These are phyloP conservation scores for Penicillium cinerascens DNA, from an alignment of 495 filamentous ascomycete species.

Conservation along the genomic window DNA sequence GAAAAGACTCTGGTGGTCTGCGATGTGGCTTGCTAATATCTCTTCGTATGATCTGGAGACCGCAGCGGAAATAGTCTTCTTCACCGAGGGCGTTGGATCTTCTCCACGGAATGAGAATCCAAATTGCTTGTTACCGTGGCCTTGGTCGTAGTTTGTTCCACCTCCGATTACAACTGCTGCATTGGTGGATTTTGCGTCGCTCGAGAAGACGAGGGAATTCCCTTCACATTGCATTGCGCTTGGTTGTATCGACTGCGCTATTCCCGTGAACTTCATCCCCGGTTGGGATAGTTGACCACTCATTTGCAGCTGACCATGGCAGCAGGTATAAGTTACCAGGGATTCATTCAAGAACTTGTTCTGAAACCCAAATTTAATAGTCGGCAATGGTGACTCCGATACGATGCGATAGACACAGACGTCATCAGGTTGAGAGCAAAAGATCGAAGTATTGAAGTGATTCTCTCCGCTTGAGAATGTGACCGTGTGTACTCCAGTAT, in stretches of 20 bases:
- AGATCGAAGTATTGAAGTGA: conserved; percentile 6
- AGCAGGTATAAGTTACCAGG: conserved; percentile 22
- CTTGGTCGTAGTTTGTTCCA: conserved; percentile 45
- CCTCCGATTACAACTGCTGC: conserved; percentile 36
- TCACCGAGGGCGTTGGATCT: conserved; percentile 37
- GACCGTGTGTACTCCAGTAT: conserved; percentile 34
- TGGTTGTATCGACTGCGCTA: conserved; percentile 3
- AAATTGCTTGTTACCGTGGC: conserved; percentile 35
- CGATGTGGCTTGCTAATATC: conserved; percentile 33
- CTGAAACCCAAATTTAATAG: conserved; percentile 30
- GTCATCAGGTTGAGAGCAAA: conserved; percentile 48
- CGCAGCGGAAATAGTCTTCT: conserved; percentile 25
- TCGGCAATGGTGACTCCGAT: conserved; percentile 29
- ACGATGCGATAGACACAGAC: conserved; percentile 44
- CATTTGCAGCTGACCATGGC: conserved; percentile 22
- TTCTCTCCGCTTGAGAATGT: not conserved
- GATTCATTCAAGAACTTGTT: conserved; percentile 23
- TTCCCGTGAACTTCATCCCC: conserved; percentile 36
- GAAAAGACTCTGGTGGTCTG: conserved; percentile 36
- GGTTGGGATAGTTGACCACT: conserved; percentile 23
- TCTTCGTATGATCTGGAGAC: conserved; percentile 21
- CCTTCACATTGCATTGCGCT: conserved; percentile 10
- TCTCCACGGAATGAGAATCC: conserved; percentile 44
- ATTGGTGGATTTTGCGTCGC: not conserved
- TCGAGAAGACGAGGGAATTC: conserved; percentile 5